A percentile compares a stretch with the other conserved stretches of the same genome.
These are phyloP conservation scores for Ceratocystis cubensis DNA, from an alignment of 2,329 filamentous ascomycete species.

Conservation along the genomic window DNA sequence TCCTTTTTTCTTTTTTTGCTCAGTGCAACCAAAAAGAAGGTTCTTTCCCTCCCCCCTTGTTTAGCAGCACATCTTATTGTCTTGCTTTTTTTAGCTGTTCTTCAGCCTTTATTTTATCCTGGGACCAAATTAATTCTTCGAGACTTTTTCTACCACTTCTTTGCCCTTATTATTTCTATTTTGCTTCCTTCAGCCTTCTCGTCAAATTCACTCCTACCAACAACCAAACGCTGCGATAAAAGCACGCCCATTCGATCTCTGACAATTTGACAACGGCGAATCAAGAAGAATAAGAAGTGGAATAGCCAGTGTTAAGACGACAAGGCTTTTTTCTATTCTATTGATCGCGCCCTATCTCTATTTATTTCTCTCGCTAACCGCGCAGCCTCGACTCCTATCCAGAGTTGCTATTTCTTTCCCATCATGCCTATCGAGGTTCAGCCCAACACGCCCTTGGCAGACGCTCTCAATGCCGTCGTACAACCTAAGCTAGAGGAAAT, in stretches of 20 bases:
- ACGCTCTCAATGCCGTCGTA: conserved; percentile 68
- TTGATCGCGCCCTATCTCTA: background rate
- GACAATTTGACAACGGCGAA: background rate
- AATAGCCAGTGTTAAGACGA: background rate
- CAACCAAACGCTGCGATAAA: background rate
- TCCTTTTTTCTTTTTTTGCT: background rate
- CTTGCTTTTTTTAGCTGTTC: background rate
- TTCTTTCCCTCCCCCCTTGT: background rate
- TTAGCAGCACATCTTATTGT: background rate
- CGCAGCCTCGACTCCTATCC: conserved; percentile 16
- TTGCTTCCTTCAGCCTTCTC: background rate
- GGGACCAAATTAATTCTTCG: too few species aligned
- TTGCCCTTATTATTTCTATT: background rate
- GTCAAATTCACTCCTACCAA: background rate
- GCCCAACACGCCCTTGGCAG: conserved; percentile 69
- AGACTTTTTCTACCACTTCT: background rate
- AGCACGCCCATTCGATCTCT: background rate
- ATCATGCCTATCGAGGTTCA: conserved; percentile 67
- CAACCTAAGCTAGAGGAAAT: conserved; percentile 86
- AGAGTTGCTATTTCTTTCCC: conserved; percentile 15
- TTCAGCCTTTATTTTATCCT: conserved; percentile 3
- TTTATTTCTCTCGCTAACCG: too few species aligned
- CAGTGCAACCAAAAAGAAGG: background rate
- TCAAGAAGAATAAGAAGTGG: background rate
- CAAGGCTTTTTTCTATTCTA: background rate